Conservation (phyloP, 1,139 yeast genomes). For the Pichia cactophila region DNA sequence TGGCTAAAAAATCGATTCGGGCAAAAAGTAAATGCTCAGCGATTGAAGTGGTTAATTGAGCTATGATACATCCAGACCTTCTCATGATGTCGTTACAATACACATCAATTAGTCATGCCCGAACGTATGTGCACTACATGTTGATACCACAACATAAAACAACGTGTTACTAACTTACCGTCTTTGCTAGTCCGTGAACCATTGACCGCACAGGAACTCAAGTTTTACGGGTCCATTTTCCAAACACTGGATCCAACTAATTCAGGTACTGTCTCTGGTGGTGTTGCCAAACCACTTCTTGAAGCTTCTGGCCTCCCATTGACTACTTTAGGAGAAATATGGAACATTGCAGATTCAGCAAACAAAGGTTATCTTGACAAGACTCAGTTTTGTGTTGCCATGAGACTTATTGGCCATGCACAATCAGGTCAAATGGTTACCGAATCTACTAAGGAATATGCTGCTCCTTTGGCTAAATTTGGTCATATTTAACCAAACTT, state of each 20-base stretch:
- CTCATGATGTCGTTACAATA: neutral
- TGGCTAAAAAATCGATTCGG: too few relatives aligned
- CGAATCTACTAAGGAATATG: constrained; percentile 39
- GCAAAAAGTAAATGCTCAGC: neutral
- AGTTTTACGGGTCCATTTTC: constrained; percentile 66
- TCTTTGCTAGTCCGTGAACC: constrained; percentile 21
- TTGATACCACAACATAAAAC: neutral
- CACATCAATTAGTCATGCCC: neutral
- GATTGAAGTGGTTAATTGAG: too few relatives aligned
- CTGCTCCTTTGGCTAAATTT: constrained; percentile 55
- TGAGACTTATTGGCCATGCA: constrained; percentile 84
- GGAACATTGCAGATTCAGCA: constrained; percentile 85
- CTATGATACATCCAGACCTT: neutral
- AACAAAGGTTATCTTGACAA: constrained; percentile 82
- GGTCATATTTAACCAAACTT: constrained; percentile 28
- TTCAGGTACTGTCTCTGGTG: constrained; percentile 83
- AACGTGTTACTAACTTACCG: neutral
- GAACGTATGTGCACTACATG: neutral
- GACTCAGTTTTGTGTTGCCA: constrained; percentile 74
- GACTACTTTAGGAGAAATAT: constrained; percentile 73
- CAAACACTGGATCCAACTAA: constrained; percentile 71
- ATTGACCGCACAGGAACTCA: constrained; percentile 74
- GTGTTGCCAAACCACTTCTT: constrained; percentile 75
- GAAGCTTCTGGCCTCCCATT: constrained; percentile 85
- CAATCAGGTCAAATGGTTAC: constrained; percentile 57